A percentile compares a stretch with the other conserved stretches of the same genome.
Conservation (phyloP, 805 yeast species). For the Wickerhamomyces silvicola region DNA sequence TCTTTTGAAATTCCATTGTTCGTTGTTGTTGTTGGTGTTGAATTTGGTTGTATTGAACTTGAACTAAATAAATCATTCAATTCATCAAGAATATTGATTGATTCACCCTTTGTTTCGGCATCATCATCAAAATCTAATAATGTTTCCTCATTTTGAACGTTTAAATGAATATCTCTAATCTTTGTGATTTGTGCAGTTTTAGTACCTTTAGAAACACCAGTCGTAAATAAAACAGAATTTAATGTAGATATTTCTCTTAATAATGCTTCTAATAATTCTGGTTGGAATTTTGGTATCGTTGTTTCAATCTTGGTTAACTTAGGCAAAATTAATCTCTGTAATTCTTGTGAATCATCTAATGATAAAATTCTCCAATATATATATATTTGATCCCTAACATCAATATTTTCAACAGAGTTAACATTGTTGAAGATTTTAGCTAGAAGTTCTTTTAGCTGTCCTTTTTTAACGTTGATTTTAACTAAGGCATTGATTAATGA, state of each 20-base stretch:
- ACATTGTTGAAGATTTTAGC: conserved; percentile 64
- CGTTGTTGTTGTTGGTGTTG: background rate
- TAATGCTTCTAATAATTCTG: conserved; percentile 59
- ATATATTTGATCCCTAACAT: conserved; percentile 74
- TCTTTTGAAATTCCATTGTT: conserved; percentile 11
- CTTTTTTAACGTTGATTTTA: conserved; percentile 41
- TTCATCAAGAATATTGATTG: conserved; percentile 54
- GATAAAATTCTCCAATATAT: conserved; percentile 76
- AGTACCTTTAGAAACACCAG: conserved; percentile 42
- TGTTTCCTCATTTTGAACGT: conserved; percentile 81
- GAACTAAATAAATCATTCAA: conserved; percentile 63
- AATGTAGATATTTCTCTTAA: conserved; percentile 74
- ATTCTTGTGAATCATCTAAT: conserved; percentile 28
- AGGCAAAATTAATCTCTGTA: conserved; percentile 46
- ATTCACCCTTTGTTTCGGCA: conserved; percentile 11
- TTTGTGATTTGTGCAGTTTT: conserved; percentile 40
- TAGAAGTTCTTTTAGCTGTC: conserved; percentile 34
- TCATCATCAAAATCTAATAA: conserved; percentile 81
- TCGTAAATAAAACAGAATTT: conserved; percentile 85
- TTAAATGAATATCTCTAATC: conserved; percentile 68
- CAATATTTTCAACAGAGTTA: conserved; percentile 61
- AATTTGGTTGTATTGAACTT: conserved; percentile 25
- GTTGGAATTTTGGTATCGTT: conserved; percentile 66
- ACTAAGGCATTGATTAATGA: conserved; percentile 56
- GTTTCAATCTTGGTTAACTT: conserved; percentile 67